Percentiles rank a stretch among this genome's conserved stretches.
These are phyloP conservation scores for Plenodomus tracheiphilus DNA, from an alignment of 2,329 filamentous ascomycete genomes.

Conservation along the genomic window DNA sequence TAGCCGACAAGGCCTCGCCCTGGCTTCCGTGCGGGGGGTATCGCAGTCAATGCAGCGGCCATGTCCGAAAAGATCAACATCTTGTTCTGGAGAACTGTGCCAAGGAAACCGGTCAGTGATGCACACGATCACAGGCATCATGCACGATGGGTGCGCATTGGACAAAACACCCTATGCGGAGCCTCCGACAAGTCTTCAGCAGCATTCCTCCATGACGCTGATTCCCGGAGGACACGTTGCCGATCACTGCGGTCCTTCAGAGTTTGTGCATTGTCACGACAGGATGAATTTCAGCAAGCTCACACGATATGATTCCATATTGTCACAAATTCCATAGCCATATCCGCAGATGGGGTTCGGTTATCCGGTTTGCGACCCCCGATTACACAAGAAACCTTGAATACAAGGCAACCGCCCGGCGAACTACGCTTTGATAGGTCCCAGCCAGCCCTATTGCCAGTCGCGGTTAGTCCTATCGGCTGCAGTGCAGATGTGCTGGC, in stretches of 20 bases:
- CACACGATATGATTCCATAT: no score
- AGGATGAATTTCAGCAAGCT: not conserved
- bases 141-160: conserved; percentile 2
- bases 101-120: conserved; percentile 3
- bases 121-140: conserved; percentile 7
- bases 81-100: conserved; percentile 5
- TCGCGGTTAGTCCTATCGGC: not conserved
- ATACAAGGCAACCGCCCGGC: conserved; percentile 14
- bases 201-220: conserved; percentile 5
- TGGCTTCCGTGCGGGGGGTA: not conserved
- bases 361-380: not conserved
- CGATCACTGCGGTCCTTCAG: conserved; percentile 2
- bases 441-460: conserved; percentile 17
- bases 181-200: conserved; percentile 2
- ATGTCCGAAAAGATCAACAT: conserved; percentile 2
- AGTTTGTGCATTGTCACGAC: conserved; percentile 6
- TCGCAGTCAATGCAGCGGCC: conserved; percentile 1
- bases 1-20: not conserved
- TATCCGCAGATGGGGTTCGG: not conserved
- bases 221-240: not conserved
- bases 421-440: not conserved
- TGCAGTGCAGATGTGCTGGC: conserved; percentile 35
- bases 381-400: conserved; percentile 26
- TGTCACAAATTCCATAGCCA: no score
- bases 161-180: not conserved